Evolutionary conservation across 495 filamentous ascomycete species (phyloP).

Genomic region (Neurospora pannonica): DNA sequence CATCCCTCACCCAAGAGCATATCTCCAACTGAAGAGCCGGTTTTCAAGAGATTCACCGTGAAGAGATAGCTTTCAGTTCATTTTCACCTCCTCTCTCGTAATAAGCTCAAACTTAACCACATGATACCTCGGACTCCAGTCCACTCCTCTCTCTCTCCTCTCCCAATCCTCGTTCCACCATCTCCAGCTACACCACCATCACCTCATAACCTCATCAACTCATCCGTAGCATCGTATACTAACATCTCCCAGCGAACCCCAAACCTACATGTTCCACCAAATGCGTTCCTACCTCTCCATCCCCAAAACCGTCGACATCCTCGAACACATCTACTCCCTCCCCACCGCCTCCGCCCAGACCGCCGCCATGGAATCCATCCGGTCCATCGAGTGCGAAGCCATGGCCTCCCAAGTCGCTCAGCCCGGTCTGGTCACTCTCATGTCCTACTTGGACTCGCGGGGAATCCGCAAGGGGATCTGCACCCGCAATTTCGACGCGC

Average conservation of each 20-base stretch:
- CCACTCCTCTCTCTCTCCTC: no score
- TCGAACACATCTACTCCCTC: constrained; percentile 73
- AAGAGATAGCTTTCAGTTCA: no score
- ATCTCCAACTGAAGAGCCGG: no score
- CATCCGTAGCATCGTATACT: no score
- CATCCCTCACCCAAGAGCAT: no score
- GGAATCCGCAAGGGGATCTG: constrained; percentile 71
- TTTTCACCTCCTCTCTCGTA: no score
- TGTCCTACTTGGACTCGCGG: constrained; percentile 66
- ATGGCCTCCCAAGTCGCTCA: constrained; percentile 75
- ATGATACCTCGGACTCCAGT: no score
- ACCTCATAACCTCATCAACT: no score
- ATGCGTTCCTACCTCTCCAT: constrained; percentile 70
- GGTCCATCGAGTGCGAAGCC: constrained; percentile 65
- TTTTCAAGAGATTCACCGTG: no score
- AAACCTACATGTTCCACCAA: constrained; percentile 86
- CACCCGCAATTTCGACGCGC: constrained; percentile 86
- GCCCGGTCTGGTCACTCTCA: constrained; percentile 61
- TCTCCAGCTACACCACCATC: no score
- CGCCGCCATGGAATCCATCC: constrained; percentile 62
- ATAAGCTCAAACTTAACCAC: no score
- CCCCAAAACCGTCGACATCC: constrained; percentile 63
- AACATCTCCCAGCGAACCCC: constrained; percentile 53
- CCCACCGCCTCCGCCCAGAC: constrained; percentile 47
- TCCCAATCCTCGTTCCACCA: no score